phyloP scores from a whole-genome alignment of 495 filamentous ascomycete genomes.

The Podospora sp. region DNA sequence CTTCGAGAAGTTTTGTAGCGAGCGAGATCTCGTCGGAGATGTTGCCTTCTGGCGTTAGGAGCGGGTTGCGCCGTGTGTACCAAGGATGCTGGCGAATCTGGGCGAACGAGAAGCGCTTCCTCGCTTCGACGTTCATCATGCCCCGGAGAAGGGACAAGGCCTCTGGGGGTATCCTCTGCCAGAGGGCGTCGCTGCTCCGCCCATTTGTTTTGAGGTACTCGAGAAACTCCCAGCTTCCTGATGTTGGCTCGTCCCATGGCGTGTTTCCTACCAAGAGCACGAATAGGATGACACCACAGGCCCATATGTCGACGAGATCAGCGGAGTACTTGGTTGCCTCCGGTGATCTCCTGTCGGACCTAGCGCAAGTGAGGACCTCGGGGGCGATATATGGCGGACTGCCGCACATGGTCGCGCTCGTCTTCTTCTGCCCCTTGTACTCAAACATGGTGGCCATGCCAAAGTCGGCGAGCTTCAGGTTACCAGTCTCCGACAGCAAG shows the following conservation, averaged over 20 bases:
- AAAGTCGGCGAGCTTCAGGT: conserved; percentile 96
- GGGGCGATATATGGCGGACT: conserved; percentile 97
- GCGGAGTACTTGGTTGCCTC: conserved; percentile 73
- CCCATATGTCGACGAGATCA: conserved; percentile 93
- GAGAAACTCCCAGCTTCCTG: conserved; percentile 76
- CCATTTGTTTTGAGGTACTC: conserved; percentile 82
- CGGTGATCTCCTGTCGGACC: conserved; percentile 45
- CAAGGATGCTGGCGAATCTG: conserved; percentile 92
- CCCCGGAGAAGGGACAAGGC: conserved; percentile 85
- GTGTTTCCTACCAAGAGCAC: conserved; percentile 95
- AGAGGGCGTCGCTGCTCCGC: conserved; percentile 80
- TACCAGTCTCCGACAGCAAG: conserved; percentile 75
- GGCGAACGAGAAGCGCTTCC: conserved; percentile 77
- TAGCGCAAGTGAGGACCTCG: conserved; percentile 69
- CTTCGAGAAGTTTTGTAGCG: conserved; percentile 90
- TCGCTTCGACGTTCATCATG: conserved; percentile 84
- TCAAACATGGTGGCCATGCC: conserved; percentile 92
- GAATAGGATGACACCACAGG: conserved; percentile 93
- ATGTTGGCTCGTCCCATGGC: conserved; percentile 92
- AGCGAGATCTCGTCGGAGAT: conserved; percentile 79
- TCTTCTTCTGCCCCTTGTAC: conserved; percentile 77
- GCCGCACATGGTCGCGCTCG: conserved; percentile 86
- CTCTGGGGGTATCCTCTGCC: conserved; percentile 76
- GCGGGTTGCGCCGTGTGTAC: conserved; percentile 83
- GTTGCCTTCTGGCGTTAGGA: conserved; percentile 71